Base-by-base conservation (phyloP, 1,284 basidiomycete species). In the Ganoderma sinense region DNA sequence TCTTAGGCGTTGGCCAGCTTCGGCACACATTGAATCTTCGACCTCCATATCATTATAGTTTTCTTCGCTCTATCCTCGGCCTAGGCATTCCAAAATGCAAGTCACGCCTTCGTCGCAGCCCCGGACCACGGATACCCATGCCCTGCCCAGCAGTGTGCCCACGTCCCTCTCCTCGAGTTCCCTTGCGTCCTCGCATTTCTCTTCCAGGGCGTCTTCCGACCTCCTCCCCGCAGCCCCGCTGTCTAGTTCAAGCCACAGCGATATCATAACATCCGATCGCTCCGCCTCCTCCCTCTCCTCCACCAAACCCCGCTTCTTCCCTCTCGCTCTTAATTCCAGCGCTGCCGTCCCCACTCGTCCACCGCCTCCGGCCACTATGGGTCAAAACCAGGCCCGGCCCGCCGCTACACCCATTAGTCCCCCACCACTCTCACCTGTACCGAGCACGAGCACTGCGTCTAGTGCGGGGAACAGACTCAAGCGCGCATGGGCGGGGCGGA, bases 401-500 rank as follows among this genome's bases (percentile, higher is more conserved):
- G 67, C 69, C 39, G 65, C 36, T 39, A 39, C 74, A 39, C 66
- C 69, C 43, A 61, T 74, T 4, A 73, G 62, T 51, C 65, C 72
- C 10, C 70, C 70, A 41, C 69, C 71, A 18, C 71, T 75, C 4
- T 71, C 76, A 6, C 75, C 75, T 8, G 66, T 74, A 14, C 84
- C 65, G 83, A 86, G 66, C 79, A 61, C 65, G 83, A 86, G 66
- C 79, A 61, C 79, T 58, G 77, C 82, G 41, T 79, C 83, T 60
- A 77, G 82, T 55, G 81, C 86, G 39, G 87, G 88, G 39, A 82
- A 81, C 74, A 88, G 86, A 76, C 80, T 93, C 69, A 90, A 88
- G 75, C 90, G 90, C 67, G 90, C 87, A 23, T 89, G 92, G 75
- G 87, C 80, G 55, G 84, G 81, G 11, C 86, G 91, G 61, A 84